phyloP scores from a whole-genome alignment of 192 early-diverging fungal genomes.

The Paraglomus occultum region DNA sequence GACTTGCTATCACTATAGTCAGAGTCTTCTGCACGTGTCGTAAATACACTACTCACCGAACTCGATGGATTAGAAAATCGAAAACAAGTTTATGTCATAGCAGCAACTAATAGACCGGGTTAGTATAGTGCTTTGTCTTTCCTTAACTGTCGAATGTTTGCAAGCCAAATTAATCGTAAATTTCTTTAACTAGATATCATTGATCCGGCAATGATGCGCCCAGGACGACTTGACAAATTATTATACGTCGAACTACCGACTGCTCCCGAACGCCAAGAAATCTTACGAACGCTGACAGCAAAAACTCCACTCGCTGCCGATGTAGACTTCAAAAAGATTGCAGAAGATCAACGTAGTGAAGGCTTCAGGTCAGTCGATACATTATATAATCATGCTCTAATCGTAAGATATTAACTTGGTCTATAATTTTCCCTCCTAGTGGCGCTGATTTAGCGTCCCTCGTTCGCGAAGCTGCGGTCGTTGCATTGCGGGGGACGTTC shows the following conservation, averaged over 20 bases:
- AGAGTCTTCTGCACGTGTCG: slow-evolving; percentile 88
- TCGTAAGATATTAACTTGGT: not conserved
- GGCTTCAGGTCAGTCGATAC: slow-evolving; percentile 47
- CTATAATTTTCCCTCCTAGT: slow-evolving; percentile 32
- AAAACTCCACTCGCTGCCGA: slow-evolving; percentile 70
- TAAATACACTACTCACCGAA: slow-evolving; percentile 96
- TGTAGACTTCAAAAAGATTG: slow-evolving; percentile 59
- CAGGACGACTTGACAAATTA: slow-evolving; percentile 94
- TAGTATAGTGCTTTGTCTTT: slow-evolving; percentile 2
- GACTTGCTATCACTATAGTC: slow-evolving; percentile 48
- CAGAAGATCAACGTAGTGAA: slow-evolving; percentile 63
- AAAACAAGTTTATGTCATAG: slow-evolving; percentile 91
- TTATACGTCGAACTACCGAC: slow-evolving; percentile 96
- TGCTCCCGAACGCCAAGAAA: slow-evolving; percentile 75
- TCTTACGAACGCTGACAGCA: slow-evolving; percentile 75
- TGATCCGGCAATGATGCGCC: slow-evolving; percentile 97
- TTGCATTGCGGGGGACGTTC: slow-evolving; percentile 69
- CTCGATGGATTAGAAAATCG: slow-evolving; percentile 93
- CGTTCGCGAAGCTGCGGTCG: slow-evolving; percentile 78
- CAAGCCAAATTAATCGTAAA: not conserved
- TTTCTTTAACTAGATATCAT: slow-evolving; percentile 68
- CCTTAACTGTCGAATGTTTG: not conserved
- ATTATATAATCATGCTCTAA: not conserved
- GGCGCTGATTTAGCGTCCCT: slow-evolving; percentile 78
- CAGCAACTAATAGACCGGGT: slow-evolving; percentile 93